phyloP scores from a whole-genome alignment of 2,329 filamentous ascomycete genomes.

The Aureobasidium sp. region DNA sequence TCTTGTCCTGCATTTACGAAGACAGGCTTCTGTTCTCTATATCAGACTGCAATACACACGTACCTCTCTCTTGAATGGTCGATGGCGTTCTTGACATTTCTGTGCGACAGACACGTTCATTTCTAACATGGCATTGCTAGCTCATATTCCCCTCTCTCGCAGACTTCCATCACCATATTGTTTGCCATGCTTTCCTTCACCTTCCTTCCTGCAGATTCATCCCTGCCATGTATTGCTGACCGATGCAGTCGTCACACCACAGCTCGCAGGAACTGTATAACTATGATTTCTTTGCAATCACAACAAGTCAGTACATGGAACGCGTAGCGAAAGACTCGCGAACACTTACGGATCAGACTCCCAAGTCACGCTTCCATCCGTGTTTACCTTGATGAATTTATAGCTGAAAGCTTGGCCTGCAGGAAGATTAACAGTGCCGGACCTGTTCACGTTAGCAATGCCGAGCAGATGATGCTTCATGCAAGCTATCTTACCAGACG shows the following conservation, averaged over 20 bases:
- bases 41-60: too few species aligned
- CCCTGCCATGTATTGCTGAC: slow-evolving; percentile 4
- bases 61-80: too few species aligned
- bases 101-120: too few species aligned
- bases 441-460: slow-evolving; percentile 42
- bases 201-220: background rate
- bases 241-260: slow-evolving; percentile 4
- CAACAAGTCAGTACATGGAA: slow-evolving; percentile 20
- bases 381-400: slow-evolving; percentile 54
- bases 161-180: too few species aligned
- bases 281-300: background rate
- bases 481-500: background rate
- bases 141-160: too few species aligned
- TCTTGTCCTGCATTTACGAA: too few species aligned
- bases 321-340: slow-evolving; percentile 32
- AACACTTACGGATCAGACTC: slow-evolving; percentile 47
- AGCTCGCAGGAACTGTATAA: background rate
- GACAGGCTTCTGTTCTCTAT: too few species aligned
- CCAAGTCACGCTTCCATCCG: slow-evolving; percentile 52
- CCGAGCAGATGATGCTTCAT: background rate
- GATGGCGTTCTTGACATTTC: too few species aligned
- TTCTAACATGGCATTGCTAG: too few species aligned
- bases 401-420: slow-evolving; percentile 50
- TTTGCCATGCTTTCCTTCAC: too few species aligned
- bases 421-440: slow-evolving; percentile 43